Conservation (phyloP, 1,284 basidiomycete genomes). For the Termitomyces sp. region DNA sequence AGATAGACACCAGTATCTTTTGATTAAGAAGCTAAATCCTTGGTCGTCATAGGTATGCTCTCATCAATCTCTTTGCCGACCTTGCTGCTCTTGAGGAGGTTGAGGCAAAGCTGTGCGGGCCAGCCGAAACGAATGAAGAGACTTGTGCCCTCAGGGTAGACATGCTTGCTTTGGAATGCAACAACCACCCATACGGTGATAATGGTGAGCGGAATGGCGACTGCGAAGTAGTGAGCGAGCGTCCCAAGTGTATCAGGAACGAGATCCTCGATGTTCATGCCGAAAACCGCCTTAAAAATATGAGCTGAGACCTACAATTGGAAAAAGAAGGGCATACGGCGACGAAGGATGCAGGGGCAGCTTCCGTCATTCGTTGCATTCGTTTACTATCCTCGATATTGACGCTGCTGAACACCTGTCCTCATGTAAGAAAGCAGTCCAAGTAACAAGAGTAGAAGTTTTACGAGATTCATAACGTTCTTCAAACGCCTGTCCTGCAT, state of each 20-base stretch:
- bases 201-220: conserved; percentile 30
- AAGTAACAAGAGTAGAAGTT: conserved; percentile 6
- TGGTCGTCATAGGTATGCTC: conserved; percentile 7
- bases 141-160: conserved; percentile 15
- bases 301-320: not conserved
- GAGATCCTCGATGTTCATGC: conserved; percentile 47
- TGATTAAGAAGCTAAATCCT: not conserved
- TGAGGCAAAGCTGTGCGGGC: conserved; percentile 18
- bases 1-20: not conserved
- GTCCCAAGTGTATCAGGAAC: conserved; percentile 25
- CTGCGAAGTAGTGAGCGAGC: conserved; percentile 30
- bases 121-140: conserved; percentile 21
- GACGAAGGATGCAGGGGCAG: conserved; percentile 43
- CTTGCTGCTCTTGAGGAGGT: conserved; percentile 3
- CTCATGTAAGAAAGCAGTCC: not conserved
- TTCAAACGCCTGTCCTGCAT: conserved; percentile 42
- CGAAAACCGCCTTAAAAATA: conserved; percentile 38
- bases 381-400: conserved; percentile 40
- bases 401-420: conserved; percentile 41
- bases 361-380: conserved; percentile 36
- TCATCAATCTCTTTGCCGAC: not conserved
- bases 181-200: conserved; percentile 35
- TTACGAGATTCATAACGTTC: conserved; percentile 46
- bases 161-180: conserved; percentile 27
- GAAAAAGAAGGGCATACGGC: conserved; percentile 30